Conservation (phyloP, 202 grass and related monocot species). For the Sporobolus alterniflorus region DNA sequence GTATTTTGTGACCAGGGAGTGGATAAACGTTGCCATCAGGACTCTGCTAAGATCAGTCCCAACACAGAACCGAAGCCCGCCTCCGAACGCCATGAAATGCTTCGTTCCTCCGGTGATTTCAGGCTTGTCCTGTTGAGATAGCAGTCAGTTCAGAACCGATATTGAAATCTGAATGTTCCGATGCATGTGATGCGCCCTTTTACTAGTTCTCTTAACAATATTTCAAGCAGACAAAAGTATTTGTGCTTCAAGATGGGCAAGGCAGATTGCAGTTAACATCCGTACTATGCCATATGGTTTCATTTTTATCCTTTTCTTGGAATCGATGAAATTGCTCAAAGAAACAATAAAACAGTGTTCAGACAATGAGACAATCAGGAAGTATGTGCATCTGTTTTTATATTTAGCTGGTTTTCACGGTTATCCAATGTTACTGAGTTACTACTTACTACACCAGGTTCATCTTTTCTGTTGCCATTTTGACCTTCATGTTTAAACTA, state of each 20-base stretch:
- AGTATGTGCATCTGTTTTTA: neutral
- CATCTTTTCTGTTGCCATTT: conserved; percentile 42
- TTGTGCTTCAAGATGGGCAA: conserved; percentile 10
- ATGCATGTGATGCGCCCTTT: neutral
- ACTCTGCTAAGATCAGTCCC: conserved; percentile 76
- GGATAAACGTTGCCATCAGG: conserved; percentile 84
- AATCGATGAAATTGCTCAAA: conserved; percentile 4
- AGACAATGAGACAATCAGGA: neutral
- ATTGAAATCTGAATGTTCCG: conserved; percentile 3
- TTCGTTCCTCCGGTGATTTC: conserved; percentile 81
- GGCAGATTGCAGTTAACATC: neutral
- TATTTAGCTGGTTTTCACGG: neutral
- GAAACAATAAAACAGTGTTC: neutral
- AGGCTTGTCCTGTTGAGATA: conserved; percentile 57
- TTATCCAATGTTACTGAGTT: neutral
- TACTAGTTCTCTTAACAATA: neutral
- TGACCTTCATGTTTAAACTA: conserved; percentile 54
- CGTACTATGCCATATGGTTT: neutral
- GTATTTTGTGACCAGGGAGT: conserved; percentile 80
- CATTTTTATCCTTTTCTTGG: conserved; percentile 5
- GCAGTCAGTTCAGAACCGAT: conserved; percentile 2
- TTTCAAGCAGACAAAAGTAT: neutral
- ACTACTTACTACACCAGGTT: conserved; percentile 1
- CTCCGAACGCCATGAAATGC: conserved; percentile 91
- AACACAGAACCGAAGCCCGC: conserved; percentile 79